These are phyloP conservation scores for Takakia lepidozioides DNA, from an alignment of 225 moss, liverwort and hornwort species.

Conservation along the genomic window DNA sequence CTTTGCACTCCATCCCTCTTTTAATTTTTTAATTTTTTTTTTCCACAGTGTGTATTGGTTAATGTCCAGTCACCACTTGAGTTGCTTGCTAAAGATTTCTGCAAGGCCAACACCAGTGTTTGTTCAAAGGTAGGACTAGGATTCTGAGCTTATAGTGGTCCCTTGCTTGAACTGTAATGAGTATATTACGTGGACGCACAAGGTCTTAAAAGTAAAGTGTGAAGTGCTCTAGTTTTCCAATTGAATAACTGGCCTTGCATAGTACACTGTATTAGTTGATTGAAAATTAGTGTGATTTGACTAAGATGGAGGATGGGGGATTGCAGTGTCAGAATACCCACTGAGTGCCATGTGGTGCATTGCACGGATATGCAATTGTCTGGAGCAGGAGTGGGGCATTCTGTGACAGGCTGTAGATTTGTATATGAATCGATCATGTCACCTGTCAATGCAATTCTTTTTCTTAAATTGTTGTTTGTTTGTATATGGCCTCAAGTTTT, in stretches of 20 bases:
- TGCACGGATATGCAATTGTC: slow-evolving; percentile 84
- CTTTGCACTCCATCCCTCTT: neutral
- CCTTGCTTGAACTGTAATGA: neutral
- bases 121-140: too few species aligned
- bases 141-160: neutral
- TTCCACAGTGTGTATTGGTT: too few species aligned
- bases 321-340: slow-evolving; percentile 72
- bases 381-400: slow-evolving; percentile 79
- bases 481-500: too few species aligned
- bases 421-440: too few species aligned
- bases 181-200: neutral
- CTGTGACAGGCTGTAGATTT: too few species aligned
- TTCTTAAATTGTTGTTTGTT: too few species aligned
- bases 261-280: neutral
- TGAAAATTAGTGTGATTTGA: neutral
- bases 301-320: neutral
- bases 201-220: neutral
- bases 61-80: too few species aligned
- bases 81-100: too few species aligned
- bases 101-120: too few species aligned
- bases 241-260: neutral
- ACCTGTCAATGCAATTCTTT: too few species aligned
- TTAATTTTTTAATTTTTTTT: neutral
- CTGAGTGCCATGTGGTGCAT: slow-evolving; percentile 97
- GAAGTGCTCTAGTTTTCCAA: neutral